Percentiles rank a stretch among this genome's conserved stretches.
Evolutionary conservation across 257 asterid species (phyloP).

Genomic region (Galeopsis tetrahit): DNA sequence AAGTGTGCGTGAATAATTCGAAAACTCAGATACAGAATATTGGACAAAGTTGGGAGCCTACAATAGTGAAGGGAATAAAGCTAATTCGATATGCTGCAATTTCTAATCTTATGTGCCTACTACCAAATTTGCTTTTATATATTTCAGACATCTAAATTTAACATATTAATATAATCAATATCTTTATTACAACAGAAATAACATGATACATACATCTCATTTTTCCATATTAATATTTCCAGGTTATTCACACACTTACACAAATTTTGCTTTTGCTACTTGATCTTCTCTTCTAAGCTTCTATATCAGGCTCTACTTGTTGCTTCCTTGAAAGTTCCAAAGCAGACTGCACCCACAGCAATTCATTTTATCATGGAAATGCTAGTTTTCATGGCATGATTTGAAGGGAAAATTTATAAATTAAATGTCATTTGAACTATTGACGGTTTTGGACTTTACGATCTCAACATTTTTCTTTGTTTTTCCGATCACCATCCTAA

Average conservation of each 20-base stretch:
- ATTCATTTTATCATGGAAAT: constrained; percentile 22
- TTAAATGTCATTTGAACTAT: neutral
- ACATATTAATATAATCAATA: constrained; percentile 1
- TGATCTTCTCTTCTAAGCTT: constrained; percentile 15
- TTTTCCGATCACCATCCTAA: neutral
- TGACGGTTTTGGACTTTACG: neutral
- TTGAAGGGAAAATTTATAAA: neutral
- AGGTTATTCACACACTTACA: constrained; percentile 35
- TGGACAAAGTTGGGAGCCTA: constrained; percentile 26
- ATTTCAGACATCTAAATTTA: constrained; percentile 29
- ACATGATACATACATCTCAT: constrained; percentile 30
- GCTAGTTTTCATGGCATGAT: neutral
- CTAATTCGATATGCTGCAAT: neutral
- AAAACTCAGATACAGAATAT: constrained; percentile 18
- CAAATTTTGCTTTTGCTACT: constrained; percentile 3
- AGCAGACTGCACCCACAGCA: constrained; percentile 63
- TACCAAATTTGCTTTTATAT: neutral
- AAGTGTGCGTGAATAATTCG: neutral
- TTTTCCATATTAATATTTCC: constrained; percentile 26
- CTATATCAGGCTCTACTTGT: constrained; percentile 33
- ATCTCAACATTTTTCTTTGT: neutral
- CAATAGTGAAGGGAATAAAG: constrained; percentile 20
- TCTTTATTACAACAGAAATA: constrained; percentile 32
- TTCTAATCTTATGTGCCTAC: neutral
- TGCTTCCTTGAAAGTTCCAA: constrained; percentile 51